Base-by-base conservation (phyloP, 192 early-diverging fungal genomes). In the Chytriomyces sp. region DNA sequence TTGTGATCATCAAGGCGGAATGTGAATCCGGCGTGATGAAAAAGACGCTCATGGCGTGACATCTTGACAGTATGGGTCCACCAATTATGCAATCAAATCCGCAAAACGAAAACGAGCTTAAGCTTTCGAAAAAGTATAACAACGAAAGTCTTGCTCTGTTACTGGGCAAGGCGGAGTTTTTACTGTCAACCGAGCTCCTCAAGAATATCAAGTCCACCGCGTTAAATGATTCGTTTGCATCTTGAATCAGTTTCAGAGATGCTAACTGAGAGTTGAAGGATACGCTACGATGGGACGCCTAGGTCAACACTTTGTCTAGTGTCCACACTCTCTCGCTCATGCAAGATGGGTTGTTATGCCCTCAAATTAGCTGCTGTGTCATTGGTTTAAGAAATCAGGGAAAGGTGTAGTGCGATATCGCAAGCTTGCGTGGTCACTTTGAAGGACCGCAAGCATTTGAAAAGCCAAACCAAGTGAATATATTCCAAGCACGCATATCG, bases 181-280 rank as follows among this genome's bases (percentile, higher is more conserved):
- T 77, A 12, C 66, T 84, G 26, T 81, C 83, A 5, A 31, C 49
- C 14, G 73, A 78, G 59, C 72, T 84, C 19, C 60, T 81, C 12
- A 64, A 80, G 32, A 84, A 84, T 53, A 75, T 78, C 70, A 78
- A 59, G 10, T 78, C 73, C 41, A 76, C 77, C 10, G 83, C 83
- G 28, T 84, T 84, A 41, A 75, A 81, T 52, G 78, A 76, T 82
- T 60, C 10, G 17, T 22, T 5, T 4, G 25, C 49, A 7, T 26
- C 31, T 3, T 36, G 30, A 31, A 25, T 4, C 5, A 32, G 30
- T 64, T 6, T 10, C 12, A 5, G 4, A 33, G 54, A 8, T 33
- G 26, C 36, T 59, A n/a, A n/a, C n/a, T n/a, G n/a, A n/a, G n/a
- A n/a, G n/a, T n/a, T n/a, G n/a, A n/a, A 82, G 82, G 77, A 6